Conservation (phyloP, 1,284 basidiomycete species). For the Anthracocystis panici-leucophaei region DNA sequence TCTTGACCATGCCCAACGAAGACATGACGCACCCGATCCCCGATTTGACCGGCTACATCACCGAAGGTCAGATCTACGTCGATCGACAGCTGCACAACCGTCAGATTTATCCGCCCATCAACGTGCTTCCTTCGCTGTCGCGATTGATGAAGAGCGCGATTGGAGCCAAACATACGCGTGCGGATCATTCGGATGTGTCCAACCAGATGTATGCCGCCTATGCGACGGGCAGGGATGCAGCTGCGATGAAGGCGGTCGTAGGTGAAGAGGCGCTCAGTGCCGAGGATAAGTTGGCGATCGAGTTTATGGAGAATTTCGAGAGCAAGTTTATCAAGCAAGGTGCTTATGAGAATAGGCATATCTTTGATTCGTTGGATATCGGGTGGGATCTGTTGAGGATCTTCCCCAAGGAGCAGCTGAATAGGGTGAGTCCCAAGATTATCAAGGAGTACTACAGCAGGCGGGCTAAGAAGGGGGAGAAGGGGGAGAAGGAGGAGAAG, state of each 20-base stretch:
- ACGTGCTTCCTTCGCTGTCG: conserved; percentile 97
- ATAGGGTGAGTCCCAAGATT: conserved; percentile 74
- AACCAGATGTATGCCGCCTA: conserved; percentile 69
- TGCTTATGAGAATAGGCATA: conserved; percentile 92
- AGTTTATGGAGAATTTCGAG: conserved; percentile 69
- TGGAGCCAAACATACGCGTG: conserved; percentile 95
- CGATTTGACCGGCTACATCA: conserved; percentile 98
- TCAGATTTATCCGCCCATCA: conserved; percentile 99
- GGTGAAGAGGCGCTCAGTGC: conserved; percentile 95
- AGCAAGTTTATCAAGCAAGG: conserved; percentile 74
- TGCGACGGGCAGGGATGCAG: conserved; percentile 85
- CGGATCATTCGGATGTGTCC: conserved; percentile 98
- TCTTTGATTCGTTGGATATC: conserved; percentile 97
- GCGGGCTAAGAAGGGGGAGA: conserved; percentile 50
- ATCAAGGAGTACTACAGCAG: conserved; percentile 69
- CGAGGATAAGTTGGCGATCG: conserved; percentile 76
- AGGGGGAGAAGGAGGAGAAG: conserved; percentile 37
- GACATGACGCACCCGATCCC: conserved; percentile 99
- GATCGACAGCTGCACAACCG: conserved; percentile 89
- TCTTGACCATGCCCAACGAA: conserved; percentile 99
- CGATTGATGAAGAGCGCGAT: conserved; percentile 99
- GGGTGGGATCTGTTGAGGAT: conserved; percentile 97
- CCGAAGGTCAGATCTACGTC: conserved; percentile 97
- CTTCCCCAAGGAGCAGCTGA: conserved; percentile 98
- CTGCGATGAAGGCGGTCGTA: conserved; percentile 99